Evolutionary conservation across 1,139 yeast genomes (phyloP).

Genomic region (Suhomyces anneliseae): DNA sequence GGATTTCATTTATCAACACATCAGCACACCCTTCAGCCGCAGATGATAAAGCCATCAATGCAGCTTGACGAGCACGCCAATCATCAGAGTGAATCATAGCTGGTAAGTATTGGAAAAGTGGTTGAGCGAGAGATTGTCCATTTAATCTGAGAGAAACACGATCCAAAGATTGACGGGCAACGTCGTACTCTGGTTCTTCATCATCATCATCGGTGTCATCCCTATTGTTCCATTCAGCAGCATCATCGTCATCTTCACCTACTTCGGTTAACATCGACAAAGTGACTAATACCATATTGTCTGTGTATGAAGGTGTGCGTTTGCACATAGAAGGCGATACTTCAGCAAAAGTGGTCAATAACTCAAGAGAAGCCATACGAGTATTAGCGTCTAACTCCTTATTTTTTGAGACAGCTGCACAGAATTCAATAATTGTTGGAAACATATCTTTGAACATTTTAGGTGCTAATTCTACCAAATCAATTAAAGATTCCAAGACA

Average conservation of each 20-base stretch:
- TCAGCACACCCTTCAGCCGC: constrained; percentile 98
- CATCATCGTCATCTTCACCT: constrained; percentile 81
- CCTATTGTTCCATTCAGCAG: constrained; percentile 84
- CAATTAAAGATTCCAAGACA: constrained; percentile 87
- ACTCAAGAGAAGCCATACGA: constrained; percentile 83
- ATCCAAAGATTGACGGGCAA: constrained; percentile 92
- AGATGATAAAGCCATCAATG: constrained; percentile 92
- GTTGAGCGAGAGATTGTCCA: constrained; percentile 81
- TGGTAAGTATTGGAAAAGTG: constrained; percentile 84
- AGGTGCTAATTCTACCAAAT: constrained; percentile 90
- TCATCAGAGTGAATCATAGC: constrained; percentile 69
- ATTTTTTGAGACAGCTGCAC: constrained; percentile 78
- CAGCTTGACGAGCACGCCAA: constrained; percentile 97
- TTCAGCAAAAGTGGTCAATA: constrained; percentile 86
- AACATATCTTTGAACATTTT: constrained; percentile 91
- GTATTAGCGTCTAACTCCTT: constrained; percentile 76
- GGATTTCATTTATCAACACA: constrained; percentile 78
- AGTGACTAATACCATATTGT: constrained; percentile 70
- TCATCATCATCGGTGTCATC: constrained; percentile 79
- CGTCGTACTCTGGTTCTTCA: constrained; percentile 83
- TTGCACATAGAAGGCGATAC: constrained; percentile 96
- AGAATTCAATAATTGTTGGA: constrained; percentile 79
- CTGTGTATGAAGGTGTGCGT: constrained; percentile 69
- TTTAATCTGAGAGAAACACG: constrained; percentile 82
- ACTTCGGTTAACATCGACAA: constrained; percentile 90